Evolutionary conservation across 2,329 filamentous ascomycete genomes (phyloP).

Genomic region (Chrysoporthe austroafricana): DNA sequence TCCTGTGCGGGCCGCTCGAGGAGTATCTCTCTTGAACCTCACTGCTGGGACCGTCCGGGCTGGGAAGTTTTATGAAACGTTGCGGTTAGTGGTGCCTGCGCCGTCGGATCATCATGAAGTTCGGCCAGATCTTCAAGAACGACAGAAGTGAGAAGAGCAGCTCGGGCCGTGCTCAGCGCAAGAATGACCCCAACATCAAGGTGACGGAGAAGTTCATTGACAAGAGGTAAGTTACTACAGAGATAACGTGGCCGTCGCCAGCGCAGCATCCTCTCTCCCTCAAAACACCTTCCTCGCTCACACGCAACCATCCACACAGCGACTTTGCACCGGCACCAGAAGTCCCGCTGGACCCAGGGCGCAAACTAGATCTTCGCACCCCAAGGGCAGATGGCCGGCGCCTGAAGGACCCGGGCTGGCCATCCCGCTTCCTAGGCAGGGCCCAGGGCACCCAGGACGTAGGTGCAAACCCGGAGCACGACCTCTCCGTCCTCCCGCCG

Average conservation of each 20-base stretch:
- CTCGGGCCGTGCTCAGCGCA: neutral
- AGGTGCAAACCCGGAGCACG: neutral
- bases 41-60: neutral
- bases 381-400: neutral
- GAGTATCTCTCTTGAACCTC: no score
- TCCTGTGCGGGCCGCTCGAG: neutral
- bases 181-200: neutral
- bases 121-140: constrained; percentile 7
- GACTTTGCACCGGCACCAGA: neutral
- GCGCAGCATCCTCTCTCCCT: no score
- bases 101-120: constrained; percentile 2
- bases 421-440: neutral
- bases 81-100: neutral
- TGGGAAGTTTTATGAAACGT: neutral
- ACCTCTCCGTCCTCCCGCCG: neutral
- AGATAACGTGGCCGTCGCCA: no score
- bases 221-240: neutral
- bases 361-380: neutral
- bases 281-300: neutral
- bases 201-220: neutral
- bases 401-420: neutral
- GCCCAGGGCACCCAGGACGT: neutral
- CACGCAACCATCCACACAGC: neutral
- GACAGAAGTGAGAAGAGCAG: neutral
- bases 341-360: neutral